Conservation (phyloP, 371 early-diverging fungal species). For the Mitosporidium daphniae region DNA sequence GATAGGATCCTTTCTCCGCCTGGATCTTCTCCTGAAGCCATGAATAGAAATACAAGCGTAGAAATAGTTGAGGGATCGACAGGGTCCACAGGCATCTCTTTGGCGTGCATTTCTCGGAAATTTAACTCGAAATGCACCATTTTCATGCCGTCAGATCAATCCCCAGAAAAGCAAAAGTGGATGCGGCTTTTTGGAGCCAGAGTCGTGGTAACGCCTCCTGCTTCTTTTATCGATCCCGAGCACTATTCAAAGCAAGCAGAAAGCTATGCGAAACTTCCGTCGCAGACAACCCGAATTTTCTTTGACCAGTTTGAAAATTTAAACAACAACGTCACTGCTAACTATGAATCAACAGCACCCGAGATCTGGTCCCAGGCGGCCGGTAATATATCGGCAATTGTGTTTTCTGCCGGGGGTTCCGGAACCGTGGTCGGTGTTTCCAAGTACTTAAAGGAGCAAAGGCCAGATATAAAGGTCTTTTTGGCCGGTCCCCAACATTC, state of each 20-base stretch:
- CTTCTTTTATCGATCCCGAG: conserved; percentile 45
- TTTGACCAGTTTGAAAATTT: conserved; percentile 75
- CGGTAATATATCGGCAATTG: conserved; percentile 3
- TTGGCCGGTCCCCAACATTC: conserved; percentile 72
- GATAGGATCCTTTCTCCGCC: too few species aligned
- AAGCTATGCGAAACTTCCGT: conserved; percentile 27
- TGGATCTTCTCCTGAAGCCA: too few species aligned
- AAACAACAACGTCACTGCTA: conserved; percentile 19
- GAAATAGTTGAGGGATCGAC: too few species aligned
- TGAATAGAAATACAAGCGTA: too few species aligned
- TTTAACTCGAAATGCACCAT: conserved; percentile 56
- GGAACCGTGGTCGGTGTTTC: conserved; percentile 58
- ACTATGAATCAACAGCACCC: conserved; percentile 43
- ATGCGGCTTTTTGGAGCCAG: conserved; percentile 41
- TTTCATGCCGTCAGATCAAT: conserved; percentile 72
- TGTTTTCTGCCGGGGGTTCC: conserved; percentile 19
- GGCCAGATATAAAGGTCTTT: conserved; percentile 19
- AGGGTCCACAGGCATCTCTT: conserved; percentile 13
- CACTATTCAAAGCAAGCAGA: conserved; percentile 26
- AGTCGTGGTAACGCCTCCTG: conserved; percentile 58
- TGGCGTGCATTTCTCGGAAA: conserved; percentile 22
- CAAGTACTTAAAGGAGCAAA: conserved; percentile 24
- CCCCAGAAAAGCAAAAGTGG: conserved; percentile 42
- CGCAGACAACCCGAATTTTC: conserved; percentile 47
- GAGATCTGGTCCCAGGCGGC: conserved; percentile 36